A percentile compares a stretch with the other conserved stretches of the same genome.
Evolutionary conservation across 2,329 filamentous ascomycete species (phyloP).

Genomic region (Knufia petricola): DNA sequence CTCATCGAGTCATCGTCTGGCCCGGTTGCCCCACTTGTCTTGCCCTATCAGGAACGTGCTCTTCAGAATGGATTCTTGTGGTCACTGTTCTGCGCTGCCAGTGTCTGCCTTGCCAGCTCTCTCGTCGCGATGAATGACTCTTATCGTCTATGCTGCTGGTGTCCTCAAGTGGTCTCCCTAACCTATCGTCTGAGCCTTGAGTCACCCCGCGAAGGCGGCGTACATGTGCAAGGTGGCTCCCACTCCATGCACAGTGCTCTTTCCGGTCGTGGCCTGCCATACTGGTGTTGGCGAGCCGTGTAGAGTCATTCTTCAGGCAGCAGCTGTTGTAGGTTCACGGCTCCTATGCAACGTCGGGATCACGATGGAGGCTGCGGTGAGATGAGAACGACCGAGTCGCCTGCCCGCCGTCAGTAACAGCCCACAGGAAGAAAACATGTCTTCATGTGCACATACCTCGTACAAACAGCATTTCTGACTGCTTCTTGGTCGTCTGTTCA

Average conservation of each 20-base stretch:
- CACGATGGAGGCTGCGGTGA: conserved; percentile 47
- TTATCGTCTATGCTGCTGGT: no score
- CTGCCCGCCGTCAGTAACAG: conserved; percentile 36
- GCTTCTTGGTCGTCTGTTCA: conserved; percentile 77
- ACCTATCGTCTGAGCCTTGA: no score
- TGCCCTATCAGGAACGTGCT: neutral
- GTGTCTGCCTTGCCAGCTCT: no score
- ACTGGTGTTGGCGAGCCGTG: no score
- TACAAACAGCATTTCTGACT: conserved; percentile 97
- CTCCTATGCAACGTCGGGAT: neutral
- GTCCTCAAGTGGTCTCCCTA: no score
- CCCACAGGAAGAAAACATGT: conserved; percentile 19
- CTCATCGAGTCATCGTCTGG: neutral
- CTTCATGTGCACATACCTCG: conserved; percentile 62
- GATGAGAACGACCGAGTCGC: conserved; percentile 64
- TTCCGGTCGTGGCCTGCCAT: no score
- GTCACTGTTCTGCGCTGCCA: conserved; percentile 2
- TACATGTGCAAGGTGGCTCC: no score
- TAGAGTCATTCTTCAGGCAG: no score
- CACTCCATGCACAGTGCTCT: no score
- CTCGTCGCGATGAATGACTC: no score
- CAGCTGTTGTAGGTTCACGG: no score
- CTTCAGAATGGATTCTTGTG: neutral
- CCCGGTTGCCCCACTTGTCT: neutral
- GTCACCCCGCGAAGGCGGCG: no score